Evolutionary conservation across 2,329 filamentous ascomycete genomes (phyloP), one percentile per base, ranked within the genome.

Genomic region (Corinectria fuckeliana): DNA sequence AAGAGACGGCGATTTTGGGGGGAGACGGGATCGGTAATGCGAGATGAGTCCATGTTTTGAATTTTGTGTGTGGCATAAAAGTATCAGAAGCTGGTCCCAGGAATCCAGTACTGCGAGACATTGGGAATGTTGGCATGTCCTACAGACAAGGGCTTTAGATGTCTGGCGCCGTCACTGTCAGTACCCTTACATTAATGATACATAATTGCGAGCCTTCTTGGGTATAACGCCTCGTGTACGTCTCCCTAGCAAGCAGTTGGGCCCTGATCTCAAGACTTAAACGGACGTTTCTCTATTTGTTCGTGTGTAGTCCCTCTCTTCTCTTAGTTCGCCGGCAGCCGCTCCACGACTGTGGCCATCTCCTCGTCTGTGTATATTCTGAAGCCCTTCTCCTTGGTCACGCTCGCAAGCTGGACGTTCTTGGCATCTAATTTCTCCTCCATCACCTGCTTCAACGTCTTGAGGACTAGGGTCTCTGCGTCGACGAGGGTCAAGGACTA

Each of bases 401-500:
- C 95, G 75, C 94, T 98, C 53, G 95, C 95, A 69, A 99, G 80
- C 82, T 99, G 95, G 67, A 99, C 95, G 75, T 99, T 99, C 87
- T 99, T 99, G 65, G 93, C 87, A 76, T 99, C 95, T 61, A 99
- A 85, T 83, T 99, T 99, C 88, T 99, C 95, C 81, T 99, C 95
- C 95, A 99, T 99, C 69, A 99, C 95, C 81, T 99, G 95, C 86
- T 98, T 99, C 77, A 99, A 79, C 34, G 95, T 99, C 87, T 98
- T 98, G 73, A 99, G 83, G 50, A 97, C 93, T 67, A 99, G 82
- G 3, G 93, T 95, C 82, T 99, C 95, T 58, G 95, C 95, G 75
- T 99, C 95, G 57, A 86, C 82, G 63, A 99, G 89, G 39, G 93
- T 97, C 64, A 99, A 85, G 58, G 94, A 98, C 86, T 90, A 65